Evolutionary conservation across 345 rosid genomes (phyloP).

Genomic region (Syzygium jambos): DNA sequence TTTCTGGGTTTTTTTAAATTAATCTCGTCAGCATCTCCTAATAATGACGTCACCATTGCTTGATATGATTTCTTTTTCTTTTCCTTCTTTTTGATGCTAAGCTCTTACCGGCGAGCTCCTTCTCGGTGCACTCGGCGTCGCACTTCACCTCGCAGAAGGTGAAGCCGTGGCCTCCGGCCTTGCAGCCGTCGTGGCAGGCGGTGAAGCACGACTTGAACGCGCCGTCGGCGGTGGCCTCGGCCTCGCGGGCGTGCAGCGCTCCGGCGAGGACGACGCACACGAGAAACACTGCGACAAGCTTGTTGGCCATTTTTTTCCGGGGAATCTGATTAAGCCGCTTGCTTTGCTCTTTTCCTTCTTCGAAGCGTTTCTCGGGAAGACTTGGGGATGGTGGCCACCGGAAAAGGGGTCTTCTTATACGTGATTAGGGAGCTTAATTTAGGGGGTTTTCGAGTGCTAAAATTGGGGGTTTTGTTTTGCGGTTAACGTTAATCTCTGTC

Average conservation of each 20-base stretch:
- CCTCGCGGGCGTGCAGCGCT: not conserved
- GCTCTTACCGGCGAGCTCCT: not conserved
- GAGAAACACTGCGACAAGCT: conserved; percentile 16
- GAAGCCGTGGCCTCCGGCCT: conserved; percentile 1
- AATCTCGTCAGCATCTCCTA: not conserved
- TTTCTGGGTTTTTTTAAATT: not conserved
- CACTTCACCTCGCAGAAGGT: conserved; percentile 28
- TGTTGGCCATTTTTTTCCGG: conserved; percentile 12
- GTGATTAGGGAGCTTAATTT: not conserved
- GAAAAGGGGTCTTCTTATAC: not conserved
- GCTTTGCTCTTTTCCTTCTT: not conserved
- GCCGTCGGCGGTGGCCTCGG: not conserved
- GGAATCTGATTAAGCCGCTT: not conserved
- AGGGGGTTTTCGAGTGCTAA: not conserved
- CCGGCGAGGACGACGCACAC: conserved; percentile 17
- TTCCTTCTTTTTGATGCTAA: too few relatives aligned
- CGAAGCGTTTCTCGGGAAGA: not conserved
- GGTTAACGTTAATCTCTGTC: not conserved
- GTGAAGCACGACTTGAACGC: conserved; percentile 2
- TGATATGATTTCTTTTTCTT: not conserved
- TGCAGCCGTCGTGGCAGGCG: conserved; percentile 9
- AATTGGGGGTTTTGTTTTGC: not conserved
- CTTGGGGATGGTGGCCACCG: not conserved
- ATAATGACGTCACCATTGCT: not conserved
- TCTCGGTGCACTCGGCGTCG: conserved; percentile 11